Percentiles rank a stretch among this genome's conserved stretches.
Evolutionary conservation across 441 rosid genomes (phyloP).

Genomic region (Adansonia gregorii): DNA sequence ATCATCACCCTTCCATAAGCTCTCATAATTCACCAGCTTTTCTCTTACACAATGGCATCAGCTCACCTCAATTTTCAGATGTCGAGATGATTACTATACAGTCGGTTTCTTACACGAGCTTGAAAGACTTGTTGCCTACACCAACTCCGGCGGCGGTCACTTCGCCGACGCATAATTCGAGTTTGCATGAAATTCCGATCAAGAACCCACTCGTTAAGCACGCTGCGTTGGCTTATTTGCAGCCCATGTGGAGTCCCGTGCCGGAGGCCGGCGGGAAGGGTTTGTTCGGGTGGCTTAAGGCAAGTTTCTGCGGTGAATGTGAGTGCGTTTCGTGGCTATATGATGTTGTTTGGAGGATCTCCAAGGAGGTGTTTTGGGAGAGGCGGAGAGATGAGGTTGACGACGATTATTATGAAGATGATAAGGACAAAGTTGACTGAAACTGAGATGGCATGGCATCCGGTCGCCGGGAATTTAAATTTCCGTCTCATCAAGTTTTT

Average conservation of each 20-base stretch:
- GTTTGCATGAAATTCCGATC: slow-evolving; percentile 60
- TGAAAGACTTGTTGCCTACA: slow-evolving; percentile 50
- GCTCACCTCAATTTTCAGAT: slow-evolving; percentile 33
- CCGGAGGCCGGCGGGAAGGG: slow-evolving; percentile 37
- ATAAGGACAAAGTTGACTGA: slow-evolving; percentile 36
- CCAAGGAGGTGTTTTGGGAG: slow-evolving; percentile 29
- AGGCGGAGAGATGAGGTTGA: slow-evolving; percentile 4
- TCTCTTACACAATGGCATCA: slow-evolving; percentile 31
- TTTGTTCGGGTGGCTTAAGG: slow-evolving; percentile 34
- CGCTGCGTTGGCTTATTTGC: slow-evolving; percentile 65
- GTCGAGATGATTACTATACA: slow-evolving; percentile 44
- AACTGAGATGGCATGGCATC: not conserved
- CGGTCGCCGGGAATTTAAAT: not conserved
- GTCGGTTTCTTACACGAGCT: slow-evolving; percentile 48
- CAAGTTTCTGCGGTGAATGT: slow-evolving; percentile 33
- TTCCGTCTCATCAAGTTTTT: too few species aligned
- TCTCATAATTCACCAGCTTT: slow-evolving; percentile 23
- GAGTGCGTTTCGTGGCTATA: slow-evolving; percentile 50
- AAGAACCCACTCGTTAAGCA: slow-evolving; percentile 65
- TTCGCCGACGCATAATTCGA: slow-evolving; percentile 43
- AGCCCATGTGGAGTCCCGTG: slow-evolving; percentile 47
- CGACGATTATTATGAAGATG: slow-evolving; percentile 25
- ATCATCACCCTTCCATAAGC: not conserved
- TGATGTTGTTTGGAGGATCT: slow-evolving; percentile 29
- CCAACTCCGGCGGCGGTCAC: slow-evolving; percentile 32